Percentiles rank a stretch among this genome's conserved stretches.
Evolutionary conservation across 805 yeast genomes (phyloP).

Genomic region (Nakazawaea holstii): DNA sequence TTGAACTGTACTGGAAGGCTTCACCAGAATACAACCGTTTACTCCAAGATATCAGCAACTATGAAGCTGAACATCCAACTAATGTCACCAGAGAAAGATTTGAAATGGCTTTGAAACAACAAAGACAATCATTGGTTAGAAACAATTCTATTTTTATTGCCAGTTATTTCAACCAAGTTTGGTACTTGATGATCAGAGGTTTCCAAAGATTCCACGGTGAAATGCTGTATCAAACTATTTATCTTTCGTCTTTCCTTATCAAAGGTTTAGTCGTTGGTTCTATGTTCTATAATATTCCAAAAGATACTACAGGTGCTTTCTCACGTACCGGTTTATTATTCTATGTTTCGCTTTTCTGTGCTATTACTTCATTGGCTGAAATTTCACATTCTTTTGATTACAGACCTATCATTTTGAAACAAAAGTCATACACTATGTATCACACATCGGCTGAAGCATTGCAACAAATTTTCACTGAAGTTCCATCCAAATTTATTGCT

Average conservation of each 20-base stretch:
- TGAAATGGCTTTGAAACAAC: too few species aligned
- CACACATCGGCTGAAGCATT: slow-evolving; percentile 72
- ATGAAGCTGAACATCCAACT: too few species aligned
- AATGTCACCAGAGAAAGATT: too few species aligned
- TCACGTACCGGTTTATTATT: slow-evolving; percentile 60
- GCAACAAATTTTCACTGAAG: slow-evolving; percentile 52
- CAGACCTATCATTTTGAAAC: slow-evolving; percentile 62
- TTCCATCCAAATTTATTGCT: slow-evolving; percentile 54
- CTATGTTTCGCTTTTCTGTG: slow-evolving; percentile 50
- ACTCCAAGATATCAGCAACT: too few species aligned
- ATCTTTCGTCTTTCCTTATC: slow-evolving; percentile 22
- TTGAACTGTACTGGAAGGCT: slow-evolving; percentile 53
- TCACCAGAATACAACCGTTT: slow-evolving; percentile 46
- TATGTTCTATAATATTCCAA: slow-evolving; percentile 49
- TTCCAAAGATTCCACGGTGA: too few species aligned
- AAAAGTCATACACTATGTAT: slow-evolving; percentile 63
- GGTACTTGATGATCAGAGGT: too few species aligned
- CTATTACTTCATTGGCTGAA: slow-evolving; percentile 43
- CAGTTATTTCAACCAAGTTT: too few species aligned
- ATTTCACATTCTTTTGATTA: slow-evolving; percentile 38
- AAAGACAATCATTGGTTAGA: too few species aligned
- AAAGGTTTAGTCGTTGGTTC: slow-evolving; percentile 61
- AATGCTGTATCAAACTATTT: too few species aligned
- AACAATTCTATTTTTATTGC: too few species aligned
- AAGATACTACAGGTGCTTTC: slow-evolving; percentile 49